Evolutionary conservation across 116 monocot species (phyloP), one percentile per base, ranked within the genome.

Genomic region (Phalaenopsis hybrid): DNA sequence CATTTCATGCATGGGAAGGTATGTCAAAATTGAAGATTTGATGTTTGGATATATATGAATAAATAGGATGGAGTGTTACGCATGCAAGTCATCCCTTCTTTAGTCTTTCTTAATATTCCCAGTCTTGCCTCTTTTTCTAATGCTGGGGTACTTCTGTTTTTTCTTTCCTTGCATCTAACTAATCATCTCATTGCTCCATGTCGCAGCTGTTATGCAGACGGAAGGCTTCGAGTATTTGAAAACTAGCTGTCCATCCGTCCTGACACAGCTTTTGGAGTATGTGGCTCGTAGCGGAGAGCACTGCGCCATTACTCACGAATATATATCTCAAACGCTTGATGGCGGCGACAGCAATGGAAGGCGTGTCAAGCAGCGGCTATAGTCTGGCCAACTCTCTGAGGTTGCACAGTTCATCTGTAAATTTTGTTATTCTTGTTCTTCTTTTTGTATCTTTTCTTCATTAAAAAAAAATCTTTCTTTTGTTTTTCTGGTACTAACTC

Each of bases 131-230:
- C 9, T 48, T 48, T 48, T 48, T 48, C 49, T 49, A 31, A 31
- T 31, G 31, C 31, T 31, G 31, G 31, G 8, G 49, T 9, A 11
- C 1, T 49, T 11, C 1, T 49, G 11, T 49, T 1, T 8, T 49
- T 49, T 8, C 11, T 49, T 52, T 13, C 2, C 15, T 63, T 2
- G 23, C 18, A n/a, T 23, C 63, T 18, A 72, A 37, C 37, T 10
- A 37, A 1, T 37, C 37, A 72, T 72, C 13, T 72, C 25, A 28
- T 28, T 12, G 10, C 10, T 82, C 50, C 61, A 18, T 79, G 58
- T 78, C 88, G 80, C 90, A 96, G 96, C 96, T 79, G 96, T 96
- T 10, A 96, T 96, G 92, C 96, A 96, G 68, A 93, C 92, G 0
- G 96, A 96, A 75, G 96, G 96, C 15, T 96, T 93, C 76, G 92